Conservation (phyloP, 805 yeast genomes). For the Sugiyamaella qingdaonensis region DNA sequence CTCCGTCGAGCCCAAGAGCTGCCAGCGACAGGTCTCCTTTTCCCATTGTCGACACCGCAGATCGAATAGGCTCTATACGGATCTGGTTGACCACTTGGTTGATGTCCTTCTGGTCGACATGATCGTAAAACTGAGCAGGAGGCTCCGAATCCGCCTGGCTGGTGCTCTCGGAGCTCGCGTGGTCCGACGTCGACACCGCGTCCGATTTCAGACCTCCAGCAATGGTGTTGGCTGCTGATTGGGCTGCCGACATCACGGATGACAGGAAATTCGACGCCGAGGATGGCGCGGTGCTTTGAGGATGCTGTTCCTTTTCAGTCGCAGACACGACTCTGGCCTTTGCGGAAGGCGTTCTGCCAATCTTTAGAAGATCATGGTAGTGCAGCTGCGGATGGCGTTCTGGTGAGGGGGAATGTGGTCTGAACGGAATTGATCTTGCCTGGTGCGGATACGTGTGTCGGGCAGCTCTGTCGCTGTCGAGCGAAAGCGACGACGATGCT, state of each 20-base stretch:
- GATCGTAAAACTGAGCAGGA: neutral
- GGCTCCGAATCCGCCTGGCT: neutral
- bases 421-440: constrained; percentile 7
- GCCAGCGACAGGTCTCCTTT: constrained; percentile 32
- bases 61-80: constrained; percentile 19
- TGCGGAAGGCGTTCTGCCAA: neutral
- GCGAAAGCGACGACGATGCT: neutral
- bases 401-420: constrained; percentile 1
- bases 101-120: neutral
- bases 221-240: constrained; percentile 29
- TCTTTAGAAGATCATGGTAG: constrained; percentile 4
- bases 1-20: constrained; percentile 11
- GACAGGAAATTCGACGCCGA: constrained; percentile 20
- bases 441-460: constrained; percentile 3
- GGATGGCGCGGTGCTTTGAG: neutral
- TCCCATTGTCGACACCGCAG: constrained; percentile 30
- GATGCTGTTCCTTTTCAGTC: neutral
- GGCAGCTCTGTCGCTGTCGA: neutral
- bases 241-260: constrained; percentile 28
- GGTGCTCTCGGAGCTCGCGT: constrained; percentile 5
- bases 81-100: constrained; percentile 13
- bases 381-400: neutral
- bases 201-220: constrained; percentile 20
- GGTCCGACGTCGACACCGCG: neutral
- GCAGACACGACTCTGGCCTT: neutral